Evolutionary conservation across 2,329 filamentous ascomycete species (phyloP), one percentile per base, ranked within the genome.

Genomic region (Claviceps sorghi): DNA sequence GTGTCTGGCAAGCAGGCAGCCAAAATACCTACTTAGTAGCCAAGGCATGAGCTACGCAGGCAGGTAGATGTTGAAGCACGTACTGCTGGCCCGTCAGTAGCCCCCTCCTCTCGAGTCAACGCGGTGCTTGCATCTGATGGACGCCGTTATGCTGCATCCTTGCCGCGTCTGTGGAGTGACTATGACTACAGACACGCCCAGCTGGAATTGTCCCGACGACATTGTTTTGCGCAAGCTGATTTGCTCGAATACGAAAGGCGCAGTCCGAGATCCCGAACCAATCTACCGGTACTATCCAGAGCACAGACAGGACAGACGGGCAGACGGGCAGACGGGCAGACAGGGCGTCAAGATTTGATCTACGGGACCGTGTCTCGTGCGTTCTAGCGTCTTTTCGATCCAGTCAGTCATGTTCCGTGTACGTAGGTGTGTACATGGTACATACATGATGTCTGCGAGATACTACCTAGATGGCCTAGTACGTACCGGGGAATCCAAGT

Each of bases 191-290:
- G 40, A 43, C 48, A 49, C 48, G 11, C 26, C 36, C 48, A 15
- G 8, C 48, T 44, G 48, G 29, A 42, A 22, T 21, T 7, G 21
- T 19, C 34, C 15, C 17, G 22, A 15, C 9, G 7, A 30, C 29
- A 21, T 40, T 34, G 3, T 29, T 41, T 30, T 41, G 13, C 34
- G n/a, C 34, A 50, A 42, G 41, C 50, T 52, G 53, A 54, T 54
- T 54, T 32, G 53, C 47, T 38, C 30, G 43, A 48, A 47, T 50
- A 47, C 50, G 53, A 52, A 54, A 34, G 26, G 34, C 36, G 26
- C 48, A 52, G 45, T 45, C 50, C 47, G 47, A 52, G 47, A 48
- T 54, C 19, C 53, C 53, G 53, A 52, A 52, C 53, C 53, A 54
- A 42, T 52, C 53, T 52, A 48, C 47, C 53, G 53, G 53, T 54